Evolutionary conservation across 768 basidiomycete species (phyloP).

Genomic region (Rhodotorula taiwanensis): DNA sequence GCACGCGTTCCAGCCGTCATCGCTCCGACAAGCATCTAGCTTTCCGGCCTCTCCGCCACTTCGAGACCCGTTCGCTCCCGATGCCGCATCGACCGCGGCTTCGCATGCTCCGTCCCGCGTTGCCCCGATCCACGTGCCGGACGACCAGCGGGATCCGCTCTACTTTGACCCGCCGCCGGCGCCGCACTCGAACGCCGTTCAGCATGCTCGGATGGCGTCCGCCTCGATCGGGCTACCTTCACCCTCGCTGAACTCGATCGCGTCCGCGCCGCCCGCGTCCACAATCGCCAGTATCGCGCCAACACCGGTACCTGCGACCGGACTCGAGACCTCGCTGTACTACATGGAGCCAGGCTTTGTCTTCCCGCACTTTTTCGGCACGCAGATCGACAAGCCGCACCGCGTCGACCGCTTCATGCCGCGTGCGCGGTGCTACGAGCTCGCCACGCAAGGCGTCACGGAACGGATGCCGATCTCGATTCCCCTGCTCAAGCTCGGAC

Average conservation of each 20-base stretch:
- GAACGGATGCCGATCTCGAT: slow-evolving; percentile 14
- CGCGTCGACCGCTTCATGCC: slow-evolving; percentile 67
- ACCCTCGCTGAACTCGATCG: neutral
- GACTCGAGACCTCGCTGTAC: slow-evolving; percentile 56
- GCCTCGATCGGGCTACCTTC: neutral
- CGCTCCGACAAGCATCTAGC: neutral
- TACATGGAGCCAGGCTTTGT: slow-evolving; percentile 46
- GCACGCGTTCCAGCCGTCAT: neutral
- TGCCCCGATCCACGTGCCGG: slow-evolving; percentile 11
- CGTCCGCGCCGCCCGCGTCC: neutral
- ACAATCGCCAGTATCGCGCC: slow-evolving; percentile 24
- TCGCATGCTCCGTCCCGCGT: neutral
- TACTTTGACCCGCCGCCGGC: slow-evolving; percentile 30
- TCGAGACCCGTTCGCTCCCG: neutral
- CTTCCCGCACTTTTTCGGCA: slow-evolving; percentile 47
- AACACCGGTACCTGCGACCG: slow-evolving; percentile 31
- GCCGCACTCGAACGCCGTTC: neutral
- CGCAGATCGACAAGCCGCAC: slow-evolving; percentile 48
- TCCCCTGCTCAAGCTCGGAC: slow-evolving; percentile 6
- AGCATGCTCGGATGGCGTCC: neutral
- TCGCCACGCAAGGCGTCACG: slow-evolving; percentile 24
- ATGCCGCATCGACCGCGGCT: neutral
- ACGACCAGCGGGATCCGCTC: slow-evolving; percentile 37
- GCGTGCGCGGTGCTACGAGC: slow-evolving; percentile 57
- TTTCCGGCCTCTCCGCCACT: neutral